These are phyloP conservation scores for Aspergillus sp. DNA, from an alignment of 2,329 filamentous ascomycete genomes.

Conservation along the genomic window DNA sequence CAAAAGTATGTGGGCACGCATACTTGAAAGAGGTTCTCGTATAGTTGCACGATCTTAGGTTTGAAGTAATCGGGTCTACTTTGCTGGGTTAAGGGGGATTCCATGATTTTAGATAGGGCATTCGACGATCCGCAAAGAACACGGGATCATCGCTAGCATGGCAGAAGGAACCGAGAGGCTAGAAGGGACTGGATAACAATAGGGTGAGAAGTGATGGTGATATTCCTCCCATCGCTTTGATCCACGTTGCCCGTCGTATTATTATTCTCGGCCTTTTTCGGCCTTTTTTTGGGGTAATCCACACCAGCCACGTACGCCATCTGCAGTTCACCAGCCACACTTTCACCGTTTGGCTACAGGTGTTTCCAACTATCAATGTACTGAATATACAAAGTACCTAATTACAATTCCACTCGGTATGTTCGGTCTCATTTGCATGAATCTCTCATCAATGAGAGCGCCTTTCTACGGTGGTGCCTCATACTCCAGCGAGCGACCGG, in stretches of 20 bases:
- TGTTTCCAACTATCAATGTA: not conserved
- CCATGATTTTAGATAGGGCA: constrained; percentile 56
- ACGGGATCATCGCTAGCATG: constrained; percentile 20
- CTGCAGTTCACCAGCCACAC: constrained; percentile 3
- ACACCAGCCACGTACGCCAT: constrained; percentile 13
- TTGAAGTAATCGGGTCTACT: constrained; percentile 85
- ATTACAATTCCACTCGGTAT: too few relatives aligned
- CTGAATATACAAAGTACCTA: too few relatives aligned
- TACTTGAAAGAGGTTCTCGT: constrained; percentile 74
- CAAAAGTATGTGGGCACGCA: constrained; percentile 13
- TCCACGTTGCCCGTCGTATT: constrained; percentile 11
- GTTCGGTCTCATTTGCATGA: too few relatives aligned
- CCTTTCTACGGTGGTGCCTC: too few relatives aligned
- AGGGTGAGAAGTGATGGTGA: not conserved
- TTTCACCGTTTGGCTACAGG: not conserved
- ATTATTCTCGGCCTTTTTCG: constrained; percentile 9
- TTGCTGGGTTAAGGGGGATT: constrained; percentile 94
- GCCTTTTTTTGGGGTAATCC: constrained; percentile 13
- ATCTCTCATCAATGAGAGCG: too few relatives aligned
- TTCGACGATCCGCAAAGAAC: constrained; percentile 19
- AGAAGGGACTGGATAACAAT: constrained; percentile 1
- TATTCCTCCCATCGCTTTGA: constrained; percentile 1
- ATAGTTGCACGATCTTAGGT: constrained; percentile 89
- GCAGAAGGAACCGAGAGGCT: constrained; percentile 4
- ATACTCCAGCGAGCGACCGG: not conserved